phyloP scores from a whole-genome alignment of 78 protist species.

The Goniomonas avonlea region DNA sequence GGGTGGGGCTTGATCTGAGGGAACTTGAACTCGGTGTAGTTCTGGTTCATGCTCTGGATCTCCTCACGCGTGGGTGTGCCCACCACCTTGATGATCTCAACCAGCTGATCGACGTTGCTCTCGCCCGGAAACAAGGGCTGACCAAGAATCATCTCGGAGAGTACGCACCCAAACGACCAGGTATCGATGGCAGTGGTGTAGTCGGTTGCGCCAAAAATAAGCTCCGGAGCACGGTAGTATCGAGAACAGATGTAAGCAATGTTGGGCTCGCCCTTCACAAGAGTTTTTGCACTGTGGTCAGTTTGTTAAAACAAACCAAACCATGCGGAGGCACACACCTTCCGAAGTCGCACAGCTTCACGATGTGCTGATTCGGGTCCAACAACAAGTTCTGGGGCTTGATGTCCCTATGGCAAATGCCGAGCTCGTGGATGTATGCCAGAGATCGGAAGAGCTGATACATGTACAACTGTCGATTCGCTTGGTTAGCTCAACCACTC shows the following conservation, averaged over 20 bases:
- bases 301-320: background rate
- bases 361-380: constrained; percentile 69
- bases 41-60: constrained; percentile 57
- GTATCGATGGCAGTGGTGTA: constrained; percentile 86
- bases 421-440: constrained; percentile 59
- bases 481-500: background rate
- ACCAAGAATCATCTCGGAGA: constrained; percentile 31
- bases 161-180: constrained; percentile 35
- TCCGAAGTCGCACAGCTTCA: constrained; percentile 97
- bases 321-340: background rate
- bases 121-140: constrained; percentile 62
- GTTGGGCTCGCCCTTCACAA: constrained; percentile 84
- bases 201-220: constrained; percentile 93
- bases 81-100: constrained; percentile 88
- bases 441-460: constrained; percentile 90
- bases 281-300: constrained; percentile 2
- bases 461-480: constrained; percentile 36
- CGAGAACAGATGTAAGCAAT: constrained; percentile 99
- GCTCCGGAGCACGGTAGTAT: constrained; percentile 99
- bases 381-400: constrained; percentile 86
- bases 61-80: constrained; percentile 58
- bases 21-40: constrained; percentile 52
- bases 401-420: constrained; percentile 88
- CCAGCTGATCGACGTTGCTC: constrained; percentile 89
- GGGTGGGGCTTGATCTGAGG: constrained; percentile 47